Evolutionary conservation across 1,284 basidiomycete species (phyloP), one percentile per base, ranked within the genome.

Genomic region (Sanghuangporus baumii): DNA sequence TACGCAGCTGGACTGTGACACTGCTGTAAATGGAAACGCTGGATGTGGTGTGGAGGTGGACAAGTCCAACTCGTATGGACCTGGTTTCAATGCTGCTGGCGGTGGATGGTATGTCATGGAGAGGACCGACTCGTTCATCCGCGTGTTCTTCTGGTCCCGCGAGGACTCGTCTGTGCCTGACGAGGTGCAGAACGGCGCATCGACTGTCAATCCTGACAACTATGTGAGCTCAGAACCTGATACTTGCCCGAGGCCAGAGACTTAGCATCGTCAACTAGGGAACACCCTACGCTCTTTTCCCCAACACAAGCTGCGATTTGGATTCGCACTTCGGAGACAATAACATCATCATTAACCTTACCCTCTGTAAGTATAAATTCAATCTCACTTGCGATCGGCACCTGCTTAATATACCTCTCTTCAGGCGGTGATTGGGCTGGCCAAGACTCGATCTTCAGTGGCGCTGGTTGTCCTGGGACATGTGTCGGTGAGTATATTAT

Each of bases 31-130:
- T 38, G 74, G 74, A 65, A 91, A 91, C 68, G 72, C 76, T 0
- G 87, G 87, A 0, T 92, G 89, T 67, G 84, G 85, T n/a, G 87
- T 90, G 23, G 69, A 74, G 26, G 67, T 81, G 46, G 70, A 67
- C 56, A 78, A 76, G 55, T 56, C 69, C 0, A 74, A 75, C 55
- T 86, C 81, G 67, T 89, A 82, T 67, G 88, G 88, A 0, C 80
- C 84, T 0, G 65, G 69, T 3, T 88, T 89, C 74, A 88, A 90
- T 70, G 66, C 68, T 14, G 78, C 77, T 37, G 84, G 85, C 14
- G 88, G 88, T 40, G 86, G 86, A 67, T 88, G 82, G 81, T 82
- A 77, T 71, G 83, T 79, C 0, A 73, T 84, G 64, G 83, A 86
- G 67, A 77, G 82, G 48, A 83, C 78, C 0, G 67, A 68, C n/a